Conservation (phyloP, 495 filamentous ascomycete genomes). For the Penicillium bialowiezense region DNA sequence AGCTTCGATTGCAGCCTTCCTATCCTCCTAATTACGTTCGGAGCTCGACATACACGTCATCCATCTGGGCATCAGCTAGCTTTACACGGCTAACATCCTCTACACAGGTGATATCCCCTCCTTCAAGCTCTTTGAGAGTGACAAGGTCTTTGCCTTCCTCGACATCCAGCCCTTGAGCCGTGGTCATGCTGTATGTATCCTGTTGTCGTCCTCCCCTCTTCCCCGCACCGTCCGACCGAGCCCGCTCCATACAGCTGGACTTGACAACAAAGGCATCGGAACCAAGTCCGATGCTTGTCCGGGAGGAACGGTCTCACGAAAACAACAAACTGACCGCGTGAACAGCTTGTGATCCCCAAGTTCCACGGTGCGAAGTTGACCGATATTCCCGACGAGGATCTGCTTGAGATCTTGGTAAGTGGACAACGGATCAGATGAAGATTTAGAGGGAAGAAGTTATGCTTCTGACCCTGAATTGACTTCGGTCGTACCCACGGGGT, state of each 20-base stretch:
- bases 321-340: conserved; percentile 7
- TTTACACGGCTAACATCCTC: not conserved
- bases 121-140: conserved; percentile 91
- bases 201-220: conserved; percentile 4
- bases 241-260: not conserved
- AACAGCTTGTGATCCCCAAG: conserved; percentile 93
- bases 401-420: conserved; percentile 77
- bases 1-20: not conserved
- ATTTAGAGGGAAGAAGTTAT: not conserved
- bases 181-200: conserved; percentile 69
- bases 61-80: too few relatives aligned
- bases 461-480: not conserved
- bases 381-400: conserved; percentile 88
- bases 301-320: too few relatives aligned
- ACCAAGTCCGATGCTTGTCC: not conserved
- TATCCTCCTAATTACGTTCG: not conserved
- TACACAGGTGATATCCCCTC: conserved; percentile 82
- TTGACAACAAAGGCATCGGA: not conserved
- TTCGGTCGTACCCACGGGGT: not conserved
- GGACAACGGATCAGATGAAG: not conserved
- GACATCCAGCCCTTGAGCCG: conserved; percentile 86
- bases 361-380: conserved; percentile 88
- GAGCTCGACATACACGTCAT: conserved; percentile 1
- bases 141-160: conserved; percentile 93
- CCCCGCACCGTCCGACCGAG: conserved; percentile 16